Conservation (phyloP, 768 basidiomycete genomes). For the Serendipita sp. region DNA sequence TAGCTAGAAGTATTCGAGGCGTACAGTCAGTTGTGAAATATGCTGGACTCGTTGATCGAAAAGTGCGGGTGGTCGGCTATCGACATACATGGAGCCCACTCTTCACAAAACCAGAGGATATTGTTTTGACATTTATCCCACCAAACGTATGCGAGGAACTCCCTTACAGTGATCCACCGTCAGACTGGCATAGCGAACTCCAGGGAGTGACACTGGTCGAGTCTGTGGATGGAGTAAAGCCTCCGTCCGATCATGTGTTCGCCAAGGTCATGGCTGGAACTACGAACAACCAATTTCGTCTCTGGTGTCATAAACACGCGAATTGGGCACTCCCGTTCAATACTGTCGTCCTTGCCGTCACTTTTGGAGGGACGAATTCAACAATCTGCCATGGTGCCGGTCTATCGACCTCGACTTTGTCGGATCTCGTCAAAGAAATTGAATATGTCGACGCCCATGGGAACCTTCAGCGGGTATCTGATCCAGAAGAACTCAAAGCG, state of each 20-base stretch:
- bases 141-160: not conserved
- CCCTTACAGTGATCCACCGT: constrained; percentile 4
- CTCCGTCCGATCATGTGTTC: not conserved
- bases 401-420: constrained; percentile 14
- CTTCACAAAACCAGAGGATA: not conserved
- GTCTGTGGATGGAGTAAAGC: not conserved
- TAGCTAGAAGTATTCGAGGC: not conserved
- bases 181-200: constrained; percentile 3
- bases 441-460: constrained; percentile 18
- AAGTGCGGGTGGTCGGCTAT: constrained; percentile 5
- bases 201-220: not conserved
- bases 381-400: constrained; percentile 19
- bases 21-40: not conserved
- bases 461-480: constrained; percentile 11
- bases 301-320: constrained; percentile 15
- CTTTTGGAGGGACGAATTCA: constrained; percentile 17
- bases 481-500: constrained; percentile 15
- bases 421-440: constrained; percentile 16
- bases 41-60: not conserved
- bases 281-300: constrained; percentile 18
- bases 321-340: constrained; percentile 15
- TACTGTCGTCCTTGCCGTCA: constrained; percentile 19
- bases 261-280: constrained; percentile 13
- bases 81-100: constrained; percentile 6
- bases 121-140: constrained; percentile 5